These are phyloP conservation scores for Dryas integrifolia DNA, from an alignment of 331 rosid species.

Conservation along the genomic window DNA sequence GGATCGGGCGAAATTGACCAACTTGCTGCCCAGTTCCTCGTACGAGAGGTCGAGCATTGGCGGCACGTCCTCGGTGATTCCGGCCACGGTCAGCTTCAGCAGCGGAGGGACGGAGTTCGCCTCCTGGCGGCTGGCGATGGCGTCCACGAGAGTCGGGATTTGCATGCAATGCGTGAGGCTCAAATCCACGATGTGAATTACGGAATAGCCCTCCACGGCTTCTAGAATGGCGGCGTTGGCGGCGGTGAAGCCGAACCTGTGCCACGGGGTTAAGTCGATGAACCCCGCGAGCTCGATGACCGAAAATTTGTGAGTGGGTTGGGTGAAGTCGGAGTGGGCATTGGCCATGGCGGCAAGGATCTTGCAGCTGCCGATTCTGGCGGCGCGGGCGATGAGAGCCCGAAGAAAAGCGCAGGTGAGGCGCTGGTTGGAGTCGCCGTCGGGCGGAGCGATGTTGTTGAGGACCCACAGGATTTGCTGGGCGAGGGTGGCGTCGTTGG, in stretches of 20 bases:
- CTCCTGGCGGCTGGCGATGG: conserved; percentile 66
- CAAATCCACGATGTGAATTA: conserved; percentile 70
- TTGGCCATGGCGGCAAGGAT: conserved; percentile 49
- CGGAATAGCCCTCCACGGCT: conserved; percentile 66
- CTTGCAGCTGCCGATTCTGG: conserved; percentile 57
- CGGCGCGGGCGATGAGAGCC: conserved; percentile 74
- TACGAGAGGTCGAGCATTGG: conserved; percentile 70
- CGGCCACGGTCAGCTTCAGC: conserved; percentile 62
- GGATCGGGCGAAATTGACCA: conserved; percentile 72
- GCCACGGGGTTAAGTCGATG: conserved; percentile 91
- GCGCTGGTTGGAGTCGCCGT: conserved; percentile 86
- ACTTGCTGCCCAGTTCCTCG: conserved; percentile 61
- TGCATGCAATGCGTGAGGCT: conserved; percentile 94
- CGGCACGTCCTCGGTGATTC: conserved; percentile 42
- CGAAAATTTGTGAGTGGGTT: conserved; percentile 60
- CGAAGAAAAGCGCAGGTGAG: conserved; percentile 72
- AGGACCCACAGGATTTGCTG: conserved; percentile 94
- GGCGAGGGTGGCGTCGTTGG: conserved; percentile 74
- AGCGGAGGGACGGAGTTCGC: conserved; percentile 38
- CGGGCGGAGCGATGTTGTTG: conserved; percentile 80
- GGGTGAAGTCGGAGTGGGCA: conserved; percentile 24
- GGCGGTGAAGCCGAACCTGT: conserved; percentile 80
- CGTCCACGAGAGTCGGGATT: conserved; percentile 81
- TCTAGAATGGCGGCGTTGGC: conserved; percentile 77
- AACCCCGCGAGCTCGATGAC: conserved; percentile 78